Evolutionary conservation across 306 rosid genomes (phyloP).

Genomic region (Glycyrrhiza uralensis): DNA sequence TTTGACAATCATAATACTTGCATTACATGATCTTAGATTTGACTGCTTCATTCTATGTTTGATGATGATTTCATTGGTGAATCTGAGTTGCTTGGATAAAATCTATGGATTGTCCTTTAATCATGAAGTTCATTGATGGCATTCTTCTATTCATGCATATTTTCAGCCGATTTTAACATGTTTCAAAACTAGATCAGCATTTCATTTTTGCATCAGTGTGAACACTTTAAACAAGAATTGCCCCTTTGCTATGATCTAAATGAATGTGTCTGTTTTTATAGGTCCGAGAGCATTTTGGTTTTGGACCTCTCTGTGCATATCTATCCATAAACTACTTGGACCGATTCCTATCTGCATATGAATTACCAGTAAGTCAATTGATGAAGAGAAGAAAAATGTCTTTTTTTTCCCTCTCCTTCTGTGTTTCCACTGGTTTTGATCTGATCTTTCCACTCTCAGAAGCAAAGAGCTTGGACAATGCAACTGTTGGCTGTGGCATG

Average conservation of each 20-base stretch:
- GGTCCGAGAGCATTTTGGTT: slow-evolving; percentile 68
- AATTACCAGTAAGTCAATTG: slow-evolving; percentile 66
- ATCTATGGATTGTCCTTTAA: not conserved
- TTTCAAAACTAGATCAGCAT: not conserved
- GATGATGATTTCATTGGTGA: slow-evolving; percentile 2
- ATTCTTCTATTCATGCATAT: not conserved
- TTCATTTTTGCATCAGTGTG: not conserved
- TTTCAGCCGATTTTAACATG: not conserved
- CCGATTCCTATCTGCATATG: slow-evolving; percentile 79
- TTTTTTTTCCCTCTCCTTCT: not conserved
- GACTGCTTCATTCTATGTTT: not conserved
- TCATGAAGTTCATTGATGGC: not conserved
- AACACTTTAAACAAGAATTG: not conserved
- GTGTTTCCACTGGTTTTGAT: slow-evolving; percentile 21
- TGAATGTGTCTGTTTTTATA: slow-evolving; percentile 34
- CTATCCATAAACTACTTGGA: slow-evolving; percentile 84
- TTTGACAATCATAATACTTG: not conserved
- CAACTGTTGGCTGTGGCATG: slow-evolving; percentile 86
- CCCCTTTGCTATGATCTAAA: slow-evolving; percentile 5
- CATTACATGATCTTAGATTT: slow-evolving; percentile 2
- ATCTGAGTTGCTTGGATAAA: slow-evolving; percentile 4
- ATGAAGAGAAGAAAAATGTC: not conserved
- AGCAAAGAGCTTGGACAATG: slow-evolving; percentile 73
- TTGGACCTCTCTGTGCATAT: slow-evolving; percentile 80
- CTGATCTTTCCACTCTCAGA: slow-evolving; percentile 36